Evolutionary conservation across 2,329 filamentous ascomycete species (phyloP).

Genomic region (Pyricularia sp.): DNA sequence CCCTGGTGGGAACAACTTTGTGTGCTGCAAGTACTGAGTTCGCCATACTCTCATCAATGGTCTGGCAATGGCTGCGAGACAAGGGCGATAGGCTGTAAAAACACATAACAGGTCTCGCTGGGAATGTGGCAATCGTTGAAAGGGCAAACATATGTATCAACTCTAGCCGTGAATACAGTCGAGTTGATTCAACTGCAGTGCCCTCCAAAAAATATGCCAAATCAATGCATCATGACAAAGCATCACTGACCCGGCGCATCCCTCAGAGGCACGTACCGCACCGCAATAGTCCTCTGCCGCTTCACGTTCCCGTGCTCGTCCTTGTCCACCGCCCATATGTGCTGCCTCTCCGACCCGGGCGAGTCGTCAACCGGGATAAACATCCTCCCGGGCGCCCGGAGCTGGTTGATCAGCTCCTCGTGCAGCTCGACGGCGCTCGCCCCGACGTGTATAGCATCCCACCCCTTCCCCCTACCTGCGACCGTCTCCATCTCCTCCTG

Average conservation of each 20-base stretch:
- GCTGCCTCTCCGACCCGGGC: slow-evolving; percentile 35
- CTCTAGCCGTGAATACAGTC: background rate
- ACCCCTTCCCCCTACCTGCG: slow-evolving; percentile 41
- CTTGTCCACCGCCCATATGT: slow-evolving; percentile 66
- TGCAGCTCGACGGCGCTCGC: slow-evolving; percentile 70
- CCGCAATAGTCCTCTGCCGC: slow-evolving; percentile 52
- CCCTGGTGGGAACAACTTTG: background rate
- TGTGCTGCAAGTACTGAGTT: background rate
- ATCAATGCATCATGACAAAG: background rate
- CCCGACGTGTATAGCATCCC: slow-evolving; percentile 93
- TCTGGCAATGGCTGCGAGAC: background rate
- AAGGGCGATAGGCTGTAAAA: background rate
- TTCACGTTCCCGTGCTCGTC: slow-evolving; percentile 47
- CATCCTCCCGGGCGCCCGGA: slow-evolving; percentile 65
- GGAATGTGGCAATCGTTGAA: background rate
- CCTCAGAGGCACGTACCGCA: slow-evolving; percentile 49
- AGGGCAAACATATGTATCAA: background rate
- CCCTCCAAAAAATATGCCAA: background rate
- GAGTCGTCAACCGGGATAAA: slow-evolving; percentile 63
- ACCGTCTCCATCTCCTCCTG: slow-evolving; percentile 30
- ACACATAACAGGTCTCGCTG: background rate
- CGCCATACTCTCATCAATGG: background rate
- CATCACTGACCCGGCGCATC: slow-evolving; percentile 6
- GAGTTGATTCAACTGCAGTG: background rate
- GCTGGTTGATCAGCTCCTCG: slow-evolving; percentile 57